Evolutionary conservation across 139 green algal species (phyloP).

Genomic region (Spirogloea muscicola): DNA sequence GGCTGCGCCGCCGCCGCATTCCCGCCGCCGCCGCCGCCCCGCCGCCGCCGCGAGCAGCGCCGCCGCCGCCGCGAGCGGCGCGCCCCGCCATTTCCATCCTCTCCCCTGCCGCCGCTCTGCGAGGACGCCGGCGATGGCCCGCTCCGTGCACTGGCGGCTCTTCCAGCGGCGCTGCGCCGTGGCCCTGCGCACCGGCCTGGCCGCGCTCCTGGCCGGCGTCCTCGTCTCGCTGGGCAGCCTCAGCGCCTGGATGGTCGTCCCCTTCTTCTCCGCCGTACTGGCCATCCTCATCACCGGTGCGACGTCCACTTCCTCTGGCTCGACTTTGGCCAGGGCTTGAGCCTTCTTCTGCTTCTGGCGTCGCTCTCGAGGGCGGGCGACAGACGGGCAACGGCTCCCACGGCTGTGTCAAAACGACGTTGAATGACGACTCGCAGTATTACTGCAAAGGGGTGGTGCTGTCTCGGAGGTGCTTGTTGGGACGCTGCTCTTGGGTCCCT

Average conservation of each 20-base stretch:
- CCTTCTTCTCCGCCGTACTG: slow-evolving; percentile 2
- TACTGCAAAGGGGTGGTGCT: too few species aligned
- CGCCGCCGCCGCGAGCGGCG: too few species aligned
- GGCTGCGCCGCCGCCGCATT: too few species aligned
- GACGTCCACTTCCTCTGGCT: background rate
- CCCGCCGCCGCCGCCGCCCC: too few species aligned
- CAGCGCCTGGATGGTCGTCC: background rate
- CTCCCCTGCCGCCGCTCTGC: too few species aligned
- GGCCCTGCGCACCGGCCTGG: background rate
- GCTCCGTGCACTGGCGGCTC: background rate
- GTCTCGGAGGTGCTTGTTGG: too few species aligned
- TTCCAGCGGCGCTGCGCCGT: background rate
- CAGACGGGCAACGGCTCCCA: background rate
- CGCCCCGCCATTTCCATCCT: too few species aligned
- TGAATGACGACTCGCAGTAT: background rate
- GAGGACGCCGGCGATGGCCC: too few species aligned
- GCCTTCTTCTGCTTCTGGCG: too few species aligned
- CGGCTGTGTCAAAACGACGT: background rate
- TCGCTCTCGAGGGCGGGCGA: too few species aligned
- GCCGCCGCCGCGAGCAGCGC: too few species aligned
- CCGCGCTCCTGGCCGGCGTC: background rate
- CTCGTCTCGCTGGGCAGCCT: background rate
- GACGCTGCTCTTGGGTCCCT: too few species aligned
- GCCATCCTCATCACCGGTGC: background rate
- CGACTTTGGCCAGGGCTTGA: background rate